Evolutionary conservation across 495 filamentous ascomycete species (phyloP), one percentile per base, ranked within the genome.

Genomic region (Platismatia glauca): DNA sequence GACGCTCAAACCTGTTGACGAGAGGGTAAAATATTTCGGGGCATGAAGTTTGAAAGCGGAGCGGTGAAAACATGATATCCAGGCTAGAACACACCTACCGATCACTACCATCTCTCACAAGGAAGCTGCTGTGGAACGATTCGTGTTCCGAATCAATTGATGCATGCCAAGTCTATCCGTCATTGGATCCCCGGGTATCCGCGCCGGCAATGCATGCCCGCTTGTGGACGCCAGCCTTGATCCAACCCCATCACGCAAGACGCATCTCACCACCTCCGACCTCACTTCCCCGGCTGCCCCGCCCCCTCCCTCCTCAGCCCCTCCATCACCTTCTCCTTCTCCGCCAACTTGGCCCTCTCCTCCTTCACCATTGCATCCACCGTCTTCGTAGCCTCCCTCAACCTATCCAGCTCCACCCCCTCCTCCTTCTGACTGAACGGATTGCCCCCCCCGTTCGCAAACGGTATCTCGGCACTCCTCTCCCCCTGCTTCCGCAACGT

Each of bases 401-500:
- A 72, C 18, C 80, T 76, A 68, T 84, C 81, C 63, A 86, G 64
- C 74, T 94, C 89, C 61, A 81, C 75, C 67, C 81, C 79, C 75
- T 95, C 90, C 58, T 86, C 86, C 72, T 87, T 84, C 67, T 78
- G 75, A 71, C 86, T 89, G 70, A 89, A 91, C n/a, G 86, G 85
- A 69, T 89, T 85, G 20, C 78, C 83, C 12, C 82, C 81, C 5
- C 79, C 78, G 58, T 82, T 85, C 24, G 71, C 77, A 27, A 79
- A 71, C n/a, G 89, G 89, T 52, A 92, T 84, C 76, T 89, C 82
- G 37, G 87, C 88, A 43, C 83, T 88, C 61, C 84, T 75, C 60
- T 82, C 81, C 65, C 78, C 78, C 56, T 81, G 75, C 69, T 71
- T 74, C 67, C 77, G 75, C 69, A 75, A 61, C 58, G 61, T 73